Percentiles rank a stretch among this genome's conserved stretches.
Conservation (phyloP, 768 basidiomycete species). For the Suillus paluster region DNA sequence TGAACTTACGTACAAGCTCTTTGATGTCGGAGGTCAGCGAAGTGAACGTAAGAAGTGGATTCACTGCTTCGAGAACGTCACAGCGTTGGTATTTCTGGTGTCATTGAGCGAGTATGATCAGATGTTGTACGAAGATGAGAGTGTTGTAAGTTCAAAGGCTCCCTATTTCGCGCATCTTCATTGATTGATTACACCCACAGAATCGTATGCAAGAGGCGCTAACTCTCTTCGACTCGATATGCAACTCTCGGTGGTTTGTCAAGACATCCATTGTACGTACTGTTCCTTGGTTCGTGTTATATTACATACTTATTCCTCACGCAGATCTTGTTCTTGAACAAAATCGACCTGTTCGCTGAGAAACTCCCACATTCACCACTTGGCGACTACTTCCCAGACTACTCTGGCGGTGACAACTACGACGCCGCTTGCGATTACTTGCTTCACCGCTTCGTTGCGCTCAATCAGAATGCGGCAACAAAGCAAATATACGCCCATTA, state of each 20-base stretch:
- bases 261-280: conserved; percentile 87
- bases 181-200: conserved; percentile 38
- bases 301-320: conserved; percentile 2
- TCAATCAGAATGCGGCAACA: conserved; percentile 88
- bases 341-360: conserved; percentile 95
- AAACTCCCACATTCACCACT: conserved; percentile 88
- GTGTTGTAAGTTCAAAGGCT: conserved; percentile 63
- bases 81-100: conserved; percentile 92
- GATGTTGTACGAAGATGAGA: conserved; percentile 97
- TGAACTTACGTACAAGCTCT: conserved; percentile 90
- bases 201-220: conserved; percentile 98
- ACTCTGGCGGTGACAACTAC: conserved; percentile 82
- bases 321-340: conserved; percentile 93
- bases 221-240: conserved; percentile 96
- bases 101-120: conserved; percentile 96
- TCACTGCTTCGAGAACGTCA: conserved; percentile 94
- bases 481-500: conserved; percentile 94
- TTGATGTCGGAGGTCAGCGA: conserved; percentile 90
- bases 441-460: conserved; percentile 82
- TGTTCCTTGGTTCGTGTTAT: neutral
- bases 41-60: conserved; percentile 96
- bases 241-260: conserved; percentile 96
- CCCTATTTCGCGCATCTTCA: conserved; percentile 3
- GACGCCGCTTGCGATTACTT: conserved; percentile 89
- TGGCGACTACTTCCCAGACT: conserved; percentile 91